phyloP scores from a whole-genome alignment of 176 grass and related monocot species.

The Zoysia japonica region DNA sequence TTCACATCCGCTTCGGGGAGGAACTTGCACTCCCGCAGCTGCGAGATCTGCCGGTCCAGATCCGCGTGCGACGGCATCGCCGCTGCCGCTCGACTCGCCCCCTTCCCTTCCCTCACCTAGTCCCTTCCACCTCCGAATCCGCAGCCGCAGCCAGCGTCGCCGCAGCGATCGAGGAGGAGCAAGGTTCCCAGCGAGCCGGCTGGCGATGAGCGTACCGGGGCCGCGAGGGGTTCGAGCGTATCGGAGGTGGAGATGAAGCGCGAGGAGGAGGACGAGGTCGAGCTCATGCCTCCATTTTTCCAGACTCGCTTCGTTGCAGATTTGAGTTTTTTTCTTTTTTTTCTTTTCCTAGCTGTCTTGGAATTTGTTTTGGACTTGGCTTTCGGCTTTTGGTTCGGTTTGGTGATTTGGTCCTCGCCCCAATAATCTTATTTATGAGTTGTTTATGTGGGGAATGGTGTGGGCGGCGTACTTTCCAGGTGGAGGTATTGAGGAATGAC shows the following conservation, averaged over 20 bases:
- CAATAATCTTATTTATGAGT: slow-evolving; percentile 38
- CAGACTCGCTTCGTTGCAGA: slow-evolving; percentile 6
- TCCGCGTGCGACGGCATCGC: slow-evolving; percentile 73
- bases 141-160: background rate
- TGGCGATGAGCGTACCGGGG: background rate
- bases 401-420: slow-evolving; percentile 34
- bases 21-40: slow-evolving; percentile 68
- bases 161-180: background rate
- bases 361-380: slow-evolving; percentile 54
- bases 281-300: slow-evolving; percentile 48
- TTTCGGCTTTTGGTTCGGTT: slow-evolving; percentile 38
- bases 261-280: background rate
- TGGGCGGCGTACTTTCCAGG: slow-evolving; percentile 41
- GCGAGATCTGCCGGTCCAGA: slow-evolving; percentile 79
- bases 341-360: slow-evolving; percentile 8
- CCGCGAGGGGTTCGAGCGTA: slow-evolving; percentile 19
- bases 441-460: slow-evolving; percentile 25
- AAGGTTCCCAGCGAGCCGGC: background rate
- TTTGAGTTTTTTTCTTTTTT: background rate
- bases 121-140: background rate
- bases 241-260: slow-evolving; percentile 22
- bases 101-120: background rate
- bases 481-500: slow-evolving; percentile 25
- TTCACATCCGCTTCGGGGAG: slow-evolving; percentile 60
- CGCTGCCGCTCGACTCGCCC: slow-evolving; percentile 31